Evolutionary conservation across 805 yeast species (phyloP).

Genomic region (Cyberlindnera bimundalis): DNA sequence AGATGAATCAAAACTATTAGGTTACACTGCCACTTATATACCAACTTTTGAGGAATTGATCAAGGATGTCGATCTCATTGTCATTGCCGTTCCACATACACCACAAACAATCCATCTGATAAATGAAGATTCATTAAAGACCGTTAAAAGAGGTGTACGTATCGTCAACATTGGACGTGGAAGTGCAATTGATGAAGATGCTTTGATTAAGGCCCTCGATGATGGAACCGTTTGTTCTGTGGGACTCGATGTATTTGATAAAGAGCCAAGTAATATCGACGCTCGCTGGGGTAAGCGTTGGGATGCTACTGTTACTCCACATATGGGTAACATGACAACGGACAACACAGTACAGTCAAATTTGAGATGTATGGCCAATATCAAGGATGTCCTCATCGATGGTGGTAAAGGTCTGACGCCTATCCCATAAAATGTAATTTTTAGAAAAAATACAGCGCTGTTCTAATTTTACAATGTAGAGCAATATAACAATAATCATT

Average conservation of each 20-base stretch:
- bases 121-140: conserved; percentile 42
- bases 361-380: conserved; percentile 51
- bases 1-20: conserved; percentile 35
- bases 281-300: conserved; percentile 48
- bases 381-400: conserved; percentile 22
- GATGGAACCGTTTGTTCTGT: conserved; percentile 58
- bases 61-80: conserved; percentile 50
- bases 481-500: neutral
- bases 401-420: conserved; percentile 20
- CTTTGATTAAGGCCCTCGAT: conserved; percentile 54
- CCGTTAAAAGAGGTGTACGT: conserved; percentile 52
- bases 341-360: conserved; percentile 55
- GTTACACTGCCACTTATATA: conserved; percentile 43
- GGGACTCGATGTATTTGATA: conserved; percentile 68
- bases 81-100: conserved; percentile 65
- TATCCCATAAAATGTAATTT: conserved; percentile 10
- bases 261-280: conserved; percentile 53
- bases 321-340: conserved; percentile 64
- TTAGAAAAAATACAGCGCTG: too few relatives aligned
- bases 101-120: conserved; percentile 54
- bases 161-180: conserved; percentile 79
- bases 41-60: conserved; percentile 41
- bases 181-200: conserved; percentile 60
- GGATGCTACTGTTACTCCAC: conserved; percentile 63
- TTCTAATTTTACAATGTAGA: neutral